Evolutionary conservation across 2,329 filamentous ascomycete species (phyloP).

Genomic region (Aspergillus sp.): DNA sequence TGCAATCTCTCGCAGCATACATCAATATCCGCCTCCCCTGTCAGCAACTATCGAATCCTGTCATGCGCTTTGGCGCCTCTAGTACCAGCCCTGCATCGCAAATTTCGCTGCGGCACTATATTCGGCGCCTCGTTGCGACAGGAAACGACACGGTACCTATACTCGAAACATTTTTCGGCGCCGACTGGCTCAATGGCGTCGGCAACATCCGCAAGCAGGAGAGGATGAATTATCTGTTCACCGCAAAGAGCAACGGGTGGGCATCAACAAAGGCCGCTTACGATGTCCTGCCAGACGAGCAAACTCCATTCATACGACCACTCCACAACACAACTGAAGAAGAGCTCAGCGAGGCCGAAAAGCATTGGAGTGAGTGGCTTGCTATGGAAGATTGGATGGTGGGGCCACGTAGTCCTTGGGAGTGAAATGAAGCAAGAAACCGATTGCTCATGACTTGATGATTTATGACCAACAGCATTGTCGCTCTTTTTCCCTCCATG

Average conservation of each 20-base stretch:
- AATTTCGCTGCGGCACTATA: slow-evolving; percentile 78
- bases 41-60: slow-evolving; percentile 59
- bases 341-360: slow-evolving; percentile 79
- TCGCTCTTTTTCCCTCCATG: slow-evolving; percentile 9
- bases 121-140: slow-evolving; percentile 89
- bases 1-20: slow-evolving; percentile 85
- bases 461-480: slow-evolving; percentile 21
- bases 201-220: slow-evolving; percentile 83
- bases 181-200: slow-evolving; percentile 78
- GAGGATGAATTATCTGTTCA: slow-evolving; percentile 89
- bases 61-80: slow-evolving; percentile 33
- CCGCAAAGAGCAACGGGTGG: slow-evolving; percentile 90
- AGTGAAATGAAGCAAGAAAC: not conserved
- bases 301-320: slow-evolving; percentile 80
- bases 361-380: slow-evolving; percentile 88
- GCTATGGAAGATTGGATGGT: slow-evolving; percentile 99
- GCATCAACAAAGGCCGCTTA: slow-evolving; percentile 84
- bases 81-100: slow-evolving; percentile 18
- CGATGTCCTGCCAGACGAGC: slow-evolving; percentile 80
- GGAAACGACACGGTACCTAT: slow-evolving; percentile 83
- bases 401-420: slow-evolving; percentile 60
- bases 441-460: slow-evolving; percentile 18
- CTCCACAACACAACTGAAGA: slow-evolving; percentile 71
- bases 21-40: slow-evolving; percentile 89
- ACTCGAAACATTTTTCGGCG: slow-evolving; percentile 88